Evolutionary conservation across 345 rosid genomes (phyloP), one percentile per base, ranked within the genome.

Genomic region (Sisymbrium irio): DNA sequence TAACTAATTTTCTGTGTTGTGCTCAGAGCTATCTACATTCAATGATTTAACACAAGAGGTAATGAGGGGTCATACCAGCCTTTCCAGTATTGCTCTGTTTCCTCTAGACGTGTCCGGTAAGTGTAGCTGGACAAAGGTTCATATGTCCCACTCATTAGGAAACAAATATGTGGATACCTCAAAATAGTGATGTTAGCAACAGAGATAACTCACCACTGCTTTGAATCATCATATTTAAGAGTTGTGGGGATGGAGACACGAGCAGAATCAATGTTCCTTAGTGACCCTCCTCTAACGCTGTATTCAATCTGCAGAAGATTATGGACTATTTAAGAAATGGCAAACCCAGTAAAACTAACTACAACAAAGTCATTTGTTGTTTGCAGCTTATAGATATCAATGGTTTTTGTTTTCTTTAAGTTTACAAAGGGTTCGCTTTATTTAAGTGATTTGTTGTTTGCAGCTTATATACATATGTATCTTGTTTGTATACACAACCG

Each of bases 71-170:
- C 71, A 77, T 88, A 95, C 97, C 99, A 92, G 82, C 89, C 91
- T 85, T 82, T 92, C 99, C 99, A 95, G 76, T 92, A 90, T 81
- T 95, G 86, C 69, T 95, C 99, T 58, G 97, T 92, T 83, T 87
- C 89, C 77, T 79, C 91, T 42, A 95, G 69, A 37, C 69, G 82
- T 50, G 99, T 76, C 60, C 97, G 85, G 71, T 89, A 80, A 53
- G 87, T 84, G 60, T 85, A 95, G 81, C 99, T 95, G 82, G 80
- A 81, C 1, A 51, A 50, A 28, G 11, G 1, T 42, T 67, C 62
- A 59, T 39, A 20, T 19, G 45, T 64, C n/a, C 54, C 14, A 81
- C 44, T 74, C 56, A 71, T 49, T 64, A 75, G 78, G 42, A 63
- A 81, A 15, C 4, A 37, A 22, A 45, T 28, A 51, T 10, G 62